phyloP scores from a whole-genome alignment of 768 basidiomycete genomes.

The Trametes sanguinea region DNA sequence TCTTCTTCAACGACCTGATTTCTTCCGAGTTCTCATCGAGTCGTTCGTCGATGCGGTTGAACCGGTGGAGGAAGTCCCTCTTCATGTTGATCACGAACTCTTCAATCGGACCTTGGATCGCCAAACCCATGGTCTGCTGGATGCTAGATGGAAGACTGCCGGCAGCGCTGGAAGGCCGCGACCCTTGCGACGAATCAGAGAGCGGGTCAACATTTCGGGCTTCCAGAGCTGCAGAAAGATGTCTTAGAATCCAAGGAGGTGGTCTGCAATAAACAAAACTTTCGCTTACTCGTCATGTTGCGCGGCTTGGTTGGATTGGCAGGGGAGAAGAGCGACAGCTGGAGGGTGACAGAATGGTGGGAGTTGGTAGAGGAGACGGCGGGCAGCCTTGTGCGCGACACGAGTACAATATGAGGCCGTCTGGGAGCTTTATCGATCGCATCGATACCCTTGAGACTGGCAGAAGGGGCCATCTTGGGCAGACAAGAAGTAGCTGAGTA shows the following conservation, averaged over 20 bases:
- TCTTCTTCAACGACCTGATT: neutral
- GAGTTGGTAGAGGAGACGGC: neutral
- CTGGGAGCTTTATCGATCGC: neutral
- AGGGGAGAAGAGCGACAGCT: neutral
- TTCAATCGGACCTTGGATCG: neutral
- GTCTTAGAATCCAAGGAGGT: neutral
- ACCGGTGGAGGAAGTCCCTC: neutral
- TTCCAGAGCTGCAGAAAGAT: neutral
- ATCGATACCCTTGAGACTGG: neutral
- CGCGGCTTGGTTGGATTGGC: neutral
- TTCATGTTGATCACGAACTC: neutral
- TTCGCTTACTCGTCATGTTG: neutral
- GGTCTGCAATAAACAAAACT: too few species aligned
- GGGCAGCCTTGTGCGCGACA: neutral
- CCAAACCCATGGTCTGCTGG: neutral
- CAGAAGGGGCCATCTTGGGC: neutral
- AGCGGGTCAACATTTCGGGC: neutral
- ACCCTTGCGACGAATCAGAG: neutral
- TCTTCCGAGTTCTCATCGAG: neutral
- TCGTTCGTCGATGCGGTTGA: neutral
- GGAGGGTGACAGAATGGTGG: neutral
- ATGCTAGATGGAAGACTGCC: neutral
- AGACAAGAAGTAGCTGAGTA: neutral
- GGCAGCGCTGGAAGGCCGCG: neutral
- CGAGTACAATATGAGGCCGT: neutral